Evolutionary conservation across 73 alveolate species (phyloP).

Genomic region (Paramecium bursaria): DNA sequence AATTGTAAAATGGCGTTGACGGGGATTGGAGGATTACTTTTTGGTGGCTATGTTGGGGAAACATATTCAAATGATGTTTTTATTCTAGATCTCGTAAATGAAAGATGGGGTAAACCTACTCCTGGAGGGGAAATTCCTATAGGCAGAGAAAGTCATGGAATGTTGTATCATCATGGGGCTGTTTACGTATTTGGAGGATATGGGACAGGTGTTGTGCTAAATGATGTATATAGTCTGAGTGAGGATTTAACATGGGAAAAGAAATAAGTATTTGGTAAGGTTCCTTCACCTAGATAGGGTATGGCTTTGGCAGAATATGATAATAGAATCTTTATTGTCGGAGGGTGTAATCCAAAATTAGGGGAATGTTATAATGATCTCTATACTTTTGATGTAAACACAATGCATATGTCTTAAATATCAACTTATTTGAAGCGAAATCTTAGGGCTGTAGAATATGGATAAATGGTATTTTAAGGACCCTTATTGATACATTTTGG

Average conservation of each 20-base stretch:
- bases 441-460: conserved; percentile 51
- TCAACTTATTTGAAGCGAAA: background rate
- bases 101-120: conserved; percentile 70
- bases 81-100: conserved; percentile 65
- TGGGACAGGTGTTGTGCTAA: conserved; percentile 39
- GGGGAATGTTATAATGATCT: conserved; percentile 64
- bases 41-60: conserved; percentile 67
- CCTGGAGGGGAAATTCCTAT: conserved; percentile 65
- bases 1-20: conserved; percentile 59
- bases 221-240: conserved; percentile 54
- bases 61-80: conserved; percentile 56
- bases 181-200: conserved; percentile 68
- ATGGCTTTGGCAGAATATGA: conserved; percentile 63
- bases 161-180: conserved; percentile 58
- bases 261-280: conserved; percentile 38
- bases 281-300: conserved; percentile 64
- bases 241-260: conserved; percentile 67
- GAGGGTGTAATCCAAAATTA: conserved; percentile 67
- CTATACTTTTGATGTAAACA: background rate
- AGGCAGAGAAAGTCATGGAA: conserved; percentile 66
- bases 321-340: conserved; percentile 51
- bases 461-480: conserved; percentile 40
- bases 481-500: conserved; percentile 57
- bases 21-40: conserved; percentile 41
- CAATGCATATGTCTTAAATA: background rate